Conservation (phyloP, 2,329 filamentous ascomycete species). For the Penicillium aurantiogriseum region DNA sequence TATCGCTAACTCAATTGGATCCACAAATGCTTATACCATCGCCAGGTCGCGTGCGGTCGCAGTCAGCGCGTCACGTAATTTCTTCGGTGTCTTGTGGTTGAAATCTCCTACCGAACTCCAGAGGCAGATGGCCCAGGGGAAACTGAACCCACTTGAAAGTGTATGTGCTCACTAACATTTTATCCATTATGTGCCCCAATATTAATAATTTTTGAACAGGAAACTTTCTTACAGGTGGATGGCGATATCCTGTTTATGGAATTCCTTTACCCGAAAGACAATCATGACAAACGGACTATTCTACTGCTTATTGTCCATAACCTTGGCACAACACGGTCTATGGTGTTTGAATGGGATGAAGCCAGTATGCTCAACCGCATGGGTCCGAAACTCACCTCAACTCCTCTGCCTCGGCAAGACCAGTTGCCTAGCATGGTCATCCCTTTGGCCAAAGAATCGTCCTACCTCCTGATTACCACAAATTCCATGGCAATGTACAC, state of each 20-base stretch:
- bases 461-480: constrained; percentile 68
- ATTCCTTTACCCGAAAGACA: constrained; percentile 71
- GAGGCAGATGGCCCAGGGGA: constrained; percentile 49
- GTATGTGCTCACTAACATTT: constrained; percentile 35
- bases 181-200: not conserved
- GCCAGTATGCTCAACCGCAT: constrained; percentile 54
- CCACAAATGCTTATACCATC: not conserved
- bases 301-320: constrained; percentile 63
- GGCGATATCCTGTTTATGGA: constrained; percentile 83
- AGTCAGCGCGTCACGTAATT: constrained; percentile 66
- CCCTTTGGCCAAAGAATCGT: constrained; percentile 67
- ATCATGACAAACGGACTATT: constrained; percentile 70
- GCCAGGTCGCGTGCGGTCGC: constrained; percentile 58
- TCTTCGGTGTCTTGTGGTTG: constrained; percentile 71
- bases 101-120: constrained; percentile 56
- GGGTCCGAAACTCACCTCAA: not conserved
- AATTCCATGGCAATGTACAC: constrained; percentile 53
- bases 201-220: constrained; percentile 30
- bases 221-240: constrained; percentile 54
- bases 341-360: constrained; percentile 57
- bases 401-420: constrained; percentile 29
- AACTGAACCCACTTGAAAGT: constrained; percentile 60
- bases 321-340: constrained; percentile 47
- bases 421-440: constrained; percentile 68
- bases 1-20: not conserved